These are phyloP conservation scores for Cynara cardunculus DNA, from an alignment of 129 eudicot genomes.

Conservation along the genomic window DNA sequence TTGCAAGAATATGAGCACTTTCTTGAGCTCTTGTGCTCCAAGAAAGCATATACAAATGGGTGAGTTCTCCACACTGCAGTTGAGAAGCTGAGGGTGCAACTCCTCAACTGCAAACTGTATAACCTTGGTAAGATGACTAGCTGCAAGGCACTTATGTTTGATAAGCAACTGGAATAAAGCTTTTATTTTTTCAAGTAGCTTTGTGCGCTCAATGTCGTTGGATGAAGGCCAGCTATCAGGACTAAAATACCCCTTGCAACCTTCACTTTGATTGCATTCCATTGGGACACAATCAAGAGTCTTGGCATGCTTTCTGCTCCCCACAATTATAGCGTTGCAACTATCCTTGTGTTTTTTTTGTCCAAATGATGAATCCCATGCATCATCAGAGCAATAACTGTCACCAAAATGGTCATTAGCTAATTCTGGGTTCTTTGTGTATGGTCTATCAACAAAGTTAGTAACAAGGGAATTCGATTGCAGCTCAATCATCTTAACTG, in stretches of 20 bases:
- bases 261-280: conserved; percentile 46
- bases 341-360: conserved; percentile 29
- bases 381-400: conserved; percentile 47
- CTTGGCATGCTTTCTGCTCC: conserved; percentile 33
- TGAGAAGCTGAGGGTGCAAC: conserved; percentile 70
- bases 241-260: conserved; percentile 34
- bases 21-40: conserved; percentile 73
- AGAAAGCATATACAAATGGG: conserved; percentile 91
- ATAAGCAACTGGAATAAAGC: conserved; percentile 57
- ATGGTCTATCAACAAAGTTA: conserved; percentile 21
- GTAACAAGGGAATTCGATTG: conserved; percentile 36
- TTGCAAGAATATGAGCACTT: conserved; percentile 62
- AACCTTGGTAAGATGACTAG: conserved; percentile 77
- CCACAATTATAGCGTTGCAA: conserved; percentile 37
- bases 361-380: conserved; percentile 48
- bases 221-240: conserved; percentile 77
- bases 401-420: conserved; percentile 42
- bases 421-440: conserved; percentile 25
- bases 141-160: conserved; percentile 64
- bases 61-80: conserved; percentile 57
- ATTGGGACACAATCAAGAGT: conserved; percentile 40
- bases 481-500: conserved; percentile 51
- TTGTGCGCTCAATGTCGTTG: conserved; percentile 71
- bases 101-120: conserved; percentile 75
- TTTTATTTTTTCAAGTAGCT: conserved; percentile 75